Base-by-base conservation (phyloP, 768 basidiomycete genomes). In the Pleurotus djamor region DNA sequence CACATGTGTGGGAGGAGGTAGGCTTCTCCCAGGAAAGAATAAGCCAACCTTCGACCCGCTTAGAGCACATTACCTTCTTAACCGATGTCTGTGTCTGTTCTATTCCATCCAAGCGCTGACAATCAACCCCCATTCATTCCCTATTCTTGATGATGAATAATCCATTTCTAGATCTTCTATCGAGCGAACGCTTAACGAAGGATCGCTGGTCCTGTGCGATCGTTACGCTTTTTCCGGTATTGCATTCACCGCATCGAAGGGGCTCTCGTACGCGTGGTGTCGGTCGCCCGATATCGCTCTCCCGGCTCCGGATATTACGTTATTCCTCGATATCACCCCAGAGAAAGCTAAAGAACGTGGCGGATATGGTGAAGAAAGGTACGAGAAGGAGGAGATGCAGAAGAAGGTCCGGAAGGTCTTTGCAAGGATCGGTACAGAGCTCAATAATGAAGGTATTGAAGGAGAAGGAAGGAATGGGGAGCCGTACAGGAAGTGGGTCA, bases 191-290 rank as follows among this genome's bases (percentile, higher is more conserved):
- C 78, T 97, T 2, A 71, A 71, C 0, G 67, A 76, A 0, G 94
- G 94, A 0, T 89, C 85, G 3, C 83, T 84, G 0, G 77, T 99
- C 67, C 73, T 99, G 48, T 94, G 92, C 67, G 96, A 98, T 70
- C 83, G 97, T 45, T 99, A 98, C 70, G 92, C 95, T 1, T 98
- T 98, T 74, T 98, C 96, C 2, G 96, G 96, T 0, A 88, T 95
- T 63, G 95, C 94, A 1, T 98, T 98, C 71, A 89, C 88, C 12
- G 80, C 83, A 1, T 78, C 87, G 14, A 88, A 89, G 64, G 78
- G 79, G 9, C 81, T 96, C 51, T 76, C 88, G 0, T 89, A 88
- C 64, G 79, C 83, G 13, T 99, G 93, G 92, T 96, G 95, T 70
- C 81, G 85, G 51, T 76, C 86, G 1, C 95, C 96, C 4, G 96